Conservation (phyloP, 768 basidiomycete species). For the Tylopilus balloui region DNA sequence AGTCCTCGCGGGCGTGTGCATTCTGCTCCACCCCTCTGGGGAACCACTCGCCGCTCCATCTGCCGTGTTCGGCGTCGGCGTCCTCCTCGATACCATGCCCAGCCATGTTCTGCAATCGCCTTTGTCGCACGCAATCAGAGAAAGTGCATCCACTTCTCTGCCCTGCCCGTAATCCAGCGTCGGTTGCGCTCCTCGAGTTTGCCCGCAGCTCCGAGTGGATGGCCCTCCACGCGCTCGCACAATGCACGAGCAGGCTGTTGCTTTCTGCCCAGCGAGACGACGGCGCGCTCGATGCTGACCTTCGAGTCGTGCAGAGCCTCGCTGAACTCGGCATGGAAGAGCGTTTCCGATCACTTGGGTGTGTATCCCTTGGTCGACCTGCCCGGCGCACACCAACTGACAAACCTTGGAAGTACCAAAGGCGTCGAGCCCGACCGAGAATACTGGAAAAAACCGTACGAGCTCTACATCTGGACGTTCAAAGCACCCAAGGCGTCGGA, state of each 20-base stretch:
- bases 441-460: constrained; percentile 65
- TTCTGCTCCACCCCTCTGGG: constrained; percentile 68
- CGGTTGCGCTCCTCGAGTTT: constrained; percentile 53
- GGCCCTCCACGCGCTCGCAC: constrained; percentile 63
- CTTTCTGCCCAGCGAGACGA: constrained; percentile 49
- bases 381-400: background rate
- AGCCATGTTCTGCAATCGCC: constrained; percentile 73
- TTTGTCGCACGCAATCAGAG: constrained; percentile 65
- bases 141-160: constrained; percentile 71
- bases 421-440: constrained; percentile 54
- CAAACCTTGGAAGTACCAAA: constrained; percentile 25
- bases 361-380: background rate
- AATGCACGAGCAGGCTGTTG: constrained; percentile 61
- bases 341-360: constrained; percentile 37
- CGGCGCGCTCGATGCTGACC: constrained; percentile 36
- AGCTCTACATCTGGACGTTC: constrained; percentile 58
- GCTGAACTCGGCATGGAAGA: constrained; percentile 80
- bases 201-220: constrained; percentile 64
- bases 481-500: constrained; percentile 45
- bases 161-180: constrained; percentile 67
- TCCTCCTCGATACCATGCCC: constrained; percentile 44
- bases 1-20: constrained; percentile 55
- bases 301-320: constrained; percentile 53
- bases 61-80: constrained; percentile 49
- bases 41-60: constrained; percentile 39